Evolutionary conservation across 352 stramenopile species (phyloP).

Genomic region (Globisporangium alternatum): DNA sequence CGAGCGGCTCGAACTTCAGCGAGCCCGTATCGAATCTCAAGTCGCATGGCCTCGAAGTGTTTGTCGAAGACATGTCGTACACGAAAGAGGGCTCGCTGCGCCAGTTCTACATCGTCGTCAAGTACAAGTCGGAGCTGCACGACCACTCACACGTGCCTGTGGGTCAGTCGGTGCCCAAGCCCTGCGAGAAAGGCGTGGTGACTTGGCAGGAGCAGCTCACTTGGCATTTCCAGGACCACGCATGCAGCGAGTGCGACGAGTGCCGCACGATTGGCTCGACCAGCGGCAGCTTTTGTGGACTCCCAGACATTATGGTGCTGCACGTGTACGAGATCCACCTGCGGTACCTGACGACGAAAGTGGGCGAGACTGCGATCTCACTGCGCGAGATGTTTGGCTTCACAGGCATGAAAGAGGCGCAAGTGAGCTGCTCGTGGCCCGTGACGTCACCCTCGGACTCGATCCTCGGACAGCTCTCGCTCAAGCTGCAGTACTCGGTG

Average conservation of each 20-base stretch:
- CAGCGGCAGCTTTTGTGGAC: conserved; percentile 59
- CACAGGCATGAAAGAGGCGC: conserved; percentile 57
- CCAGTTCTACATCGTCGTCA: conserved; percentile 83
- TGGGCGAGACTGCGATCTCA: conserved; percentile 71
- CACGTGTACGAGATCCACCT: conserved; percentile 84
- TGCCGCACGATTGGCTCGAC: conserved; percentile 56
- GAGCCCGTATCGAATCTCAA: conserved; percentile 38
- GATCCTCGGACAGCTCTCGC: conserved; percentile 65
- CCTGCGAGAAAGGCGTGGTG: conserved; percentile 60
- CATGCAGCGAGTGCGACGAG: conserved; percentile 68
- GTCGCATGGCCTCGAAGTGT: conserved; percentile 57
- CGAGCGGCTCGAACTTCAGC: neutral
- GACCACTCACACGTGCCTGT: conserved; percentile 72
- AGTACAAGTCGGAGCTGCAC: conserved; percentile 84
- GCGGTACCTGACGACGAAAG: conserved; percentile 82
- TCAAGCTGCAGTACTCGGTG: conserved; percentile 70
- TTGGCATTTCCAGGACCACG: conserved; percentile 80
- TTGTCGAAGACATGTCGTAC: conserved; percentile 75
- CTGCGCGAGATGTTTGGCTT: conserved; percentile 76
- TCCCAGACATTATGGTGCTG: conserved; percentile 79
- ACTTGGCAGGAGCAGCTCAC: conserved; percentile 71
- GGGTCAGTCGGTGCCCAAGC: conserved; percentile 68
- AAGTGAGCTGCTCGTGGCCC: conserved; percentile 62
- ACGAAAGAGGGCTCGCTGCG: conserved; percentile 68
- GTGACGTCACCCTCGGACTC: conserved; percentile 63